phyloP scores from a whole-genome alignment of 768 basidiomycete species.

The Mycena maculata region DNA sequence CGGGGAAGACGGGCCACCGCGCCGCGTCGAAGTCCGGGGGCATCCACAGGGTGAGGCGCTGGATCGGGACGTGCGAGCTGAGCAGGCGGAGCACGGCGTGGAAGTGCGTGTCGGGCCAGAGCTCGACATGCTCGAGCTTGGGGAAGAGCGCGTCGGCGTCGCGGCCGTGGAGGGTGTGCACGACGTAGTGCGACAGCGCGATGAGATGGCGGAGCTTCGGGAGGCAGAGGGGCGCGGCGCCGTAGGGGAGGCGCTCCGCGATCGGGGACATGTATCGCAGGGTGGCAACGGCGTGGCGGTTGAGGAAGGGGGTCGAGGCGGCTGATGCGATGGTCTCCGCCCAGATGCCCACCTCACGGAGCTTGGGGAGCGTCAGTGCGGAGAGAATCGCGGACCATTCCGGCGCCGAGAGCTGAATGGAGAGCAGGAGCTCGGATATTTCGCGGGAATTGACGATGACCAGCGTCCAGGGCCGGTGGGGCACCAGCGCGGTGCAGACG shows the following conservation, averaged over 20 bases:
- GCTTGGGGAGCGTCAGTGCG: not conserved
- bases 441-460: slow-evolving; percentile 4
- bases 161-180: not conserved
- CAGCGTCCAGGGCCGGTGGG: slow-evolving; percentile 13
- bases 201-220: not conserved
- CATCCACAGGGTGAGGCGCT: not conserved
- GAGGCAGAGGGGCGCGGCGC: not conserved
- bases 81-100: slow-evolving; percentile 7
- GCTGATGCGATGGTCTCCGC: slow-evolving; percentile 9
- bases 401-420: slow-evolving; percentile 8
- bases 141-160: not conserved
- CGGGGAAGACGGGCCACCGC: slow-evolving; percentile 7
- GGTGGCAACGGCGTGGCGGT: slow-evolving; percentile 12
- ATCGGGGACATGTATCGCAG: slow-evolving; percentile 25
- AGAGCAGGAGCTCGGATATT: slow-evolving; percentile 12
- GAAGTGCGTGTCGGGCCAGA: slow-evolving; percentile 8
- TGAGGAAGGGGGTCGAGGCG: slow-evolving; percentile 15
- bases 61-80: not conserved
- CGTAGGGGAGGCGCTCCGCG: not conserved
- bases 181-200: slow-evolving; percentile 24
- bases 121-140: not conserved
- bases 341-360: slow-evolving; percentile 17
- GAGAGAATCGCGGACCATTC: slow-evolving; percentile 21
- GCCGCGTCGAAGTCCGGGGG: not conserved
- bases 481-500: not conserved